Conservation (phyloP, 139 green algal genomes). For the Closterium sp. region DNA sequence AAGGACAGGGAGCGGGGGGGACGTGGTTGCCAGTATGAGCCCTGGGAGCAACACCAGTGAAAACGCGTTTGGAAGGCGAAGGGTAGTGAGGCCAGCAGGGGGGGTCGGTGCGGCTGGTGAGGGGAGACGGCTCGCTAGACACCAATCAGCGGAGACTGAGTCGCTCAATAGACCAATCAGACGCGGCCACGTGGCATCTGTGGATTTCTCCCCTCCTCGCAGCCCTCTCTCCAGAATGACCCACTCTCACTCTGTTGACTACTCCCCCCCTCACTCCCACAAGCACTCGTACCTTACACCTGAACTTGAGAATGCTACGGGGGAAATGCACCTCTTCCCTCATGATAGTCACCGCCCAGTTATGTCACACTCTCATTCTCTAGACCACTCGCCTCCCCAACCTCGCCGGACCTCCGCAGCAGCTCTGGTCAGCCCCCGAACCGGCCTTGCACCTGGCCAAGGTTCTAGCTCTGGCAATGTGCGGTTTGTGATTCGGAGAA, state of each 20-base stretch:
- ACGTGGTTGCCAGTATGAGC: background rate
- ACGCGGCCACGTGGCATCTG: background rate
- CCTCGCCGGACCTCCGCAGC: background rate
- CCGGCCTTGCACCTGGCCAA: background rate
- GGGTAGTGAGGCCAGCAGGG: background rate
- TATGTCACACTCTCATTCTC: background rate
- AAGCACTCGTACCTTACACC: background rate
- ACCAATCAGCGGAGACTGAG: background rate
- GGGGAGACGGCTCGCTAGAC: background rate
- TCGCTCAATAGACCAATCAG: background rate
- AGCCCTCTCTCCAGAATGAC: background rate
- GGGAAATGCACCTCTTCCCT: background rate
- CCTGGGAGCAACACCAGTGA: background rate
- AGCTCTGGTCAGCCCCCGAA: background rate
- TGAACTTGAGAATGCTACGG: background rate
- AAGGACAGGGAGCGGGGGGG: background rate
- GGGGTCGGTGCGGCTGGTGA: background rate
- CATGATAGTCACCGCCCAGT: background rate
- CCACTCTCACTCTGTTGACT: background rate
- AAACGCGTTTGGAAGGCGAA: background rate
- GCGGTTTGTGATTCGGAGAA: background rate
- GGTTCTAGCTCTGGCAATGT: background rate
- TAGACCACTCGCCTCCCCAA: background rate
- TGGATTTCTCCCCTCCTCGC: background rate
- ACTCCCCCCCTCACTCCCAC: background rate